Evolutionary conservation across 148 eudicot species (phyloP).

Genomic region (Diospyros kaki): DNA sequence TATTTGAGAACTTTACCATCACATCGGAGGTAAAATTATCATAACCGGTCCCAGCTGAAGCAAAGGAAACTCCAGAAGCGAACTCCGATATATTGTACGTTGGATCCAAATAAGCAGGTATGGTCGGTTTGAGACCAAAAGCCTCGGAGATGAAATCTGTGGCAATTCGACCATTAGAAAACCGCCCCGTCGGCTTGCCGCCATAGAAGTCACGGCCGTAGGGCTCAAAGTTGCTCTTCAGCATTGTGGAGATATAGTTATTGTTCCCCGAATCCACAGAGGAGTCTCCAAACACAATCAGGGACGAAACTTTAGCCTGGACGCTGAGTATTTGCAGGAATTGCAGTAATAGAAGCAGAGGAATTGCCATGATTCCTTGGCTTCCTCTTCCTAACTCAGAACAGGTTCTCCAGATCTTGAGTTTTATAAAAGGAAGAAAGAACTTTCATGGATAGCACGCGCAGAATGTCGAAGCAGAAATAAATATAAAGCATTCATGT

Average conservation of each 20-base stretch:
- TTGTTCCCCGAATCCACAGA: constrained; percentile 26
- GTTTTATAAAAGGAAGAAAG: neutral
- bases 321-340: constrained; percentile 12
- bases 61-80: constrained; percentile 23
- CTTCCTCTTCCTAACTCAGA: neutral
- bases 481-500: neutral
- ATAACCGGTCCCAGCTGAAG: constrained; percentile 25
- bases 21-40: constrained; percentile 24
- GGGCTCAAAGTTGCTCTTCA: constrained; percentile 21
- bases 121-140: constrained; percentile 20
- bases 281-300: constrained; percentile 26
- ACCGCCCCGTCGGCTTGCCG: constrained; percentile 18
- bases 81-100: constrained; percentile 13
- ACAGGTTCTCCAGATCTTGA: constrained; percentile 3
- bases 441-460: neutral
- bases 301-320: constrained; percentile 15
- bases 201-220: constrained; percentile 24
- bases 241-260: constrained; percentile 15
- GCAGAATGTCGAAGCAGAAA: too few species aligned
- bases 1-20: constrained; percentile 15
- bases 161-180: constrained; percentile 20
- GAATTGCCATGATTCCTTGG: neutral
- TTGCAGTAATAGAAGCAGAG: constrained; percentile 9
- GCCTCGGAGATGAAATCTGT: constrained; percentile 26
- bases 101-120: constrained; percentile 28